These are phyloP conservation scores for Thalassiosira delicatula DNA, from an alignment of 352 stramenopile genomes.

Conservation along the genomic window DNA sequence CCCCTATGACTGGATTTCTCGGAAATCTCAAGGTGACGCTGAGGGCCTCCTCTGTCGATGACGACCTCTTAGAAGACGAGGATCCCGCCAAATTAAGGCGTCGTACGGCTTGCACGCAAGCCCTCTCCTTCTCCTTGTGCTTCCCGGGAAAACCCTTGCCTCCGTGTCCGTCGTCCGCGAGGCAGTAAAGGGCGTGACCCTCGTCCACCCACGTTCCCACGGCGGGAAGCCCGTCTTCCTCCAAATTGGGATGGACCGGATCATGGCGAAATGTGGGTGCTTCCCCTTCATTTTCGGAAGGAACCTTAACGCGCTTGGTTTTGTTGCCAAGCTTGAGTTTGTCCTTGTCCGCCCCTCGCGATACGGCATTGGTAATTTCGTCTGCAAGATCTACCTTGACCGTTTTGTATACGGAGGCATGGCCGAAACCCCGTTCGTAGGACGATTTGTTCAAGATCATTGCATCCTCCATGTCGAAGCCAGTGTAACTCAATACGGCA, in stretches of 20 bases:
- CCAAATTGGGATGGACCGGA: slow-evolving; percentile 84
- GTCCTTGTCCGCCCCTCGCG: slow-evolving; percentile 85
- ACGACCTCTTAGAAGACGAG: slow-evolving; percentile 56
- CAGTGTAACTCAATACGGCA: slow-evolving; percentile 99
- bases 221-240: slow-evolving; percentile 95
- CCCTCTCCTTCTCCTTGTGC: slow-evolving; percentile 97
- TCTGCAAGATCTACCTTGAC: slow-evolving; percentile 91
- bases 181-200: slow-evolving; percentile 94
- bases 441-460: slow-evolving; percentile 99
- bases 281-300: slow-evolving; percentile 67
- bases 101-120: slow-evolving; percentile 95
- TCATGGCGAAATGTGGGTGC: slow-evolving; percentile 55
- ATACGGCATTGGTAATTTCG: slow-evolving; percentile 71
- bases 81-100: slow-evolving; percentile 71
- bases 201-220: slow-evolving; percentile 94
- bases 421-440: slow-evolving; percentile 97
- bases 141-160: slow-evolving; percentile 90
- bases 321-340: slow-evolving; percentile 93
- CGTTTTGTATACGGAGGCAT: slow-evolving; percentile 99
- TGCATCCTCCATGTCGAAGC: slow-evolving; percentile 95
- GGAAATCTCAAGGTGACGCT: slow-evolving; percentile 96
- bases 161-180: slow-evolving; percentile 95
- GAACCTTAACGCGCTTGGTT: slow-evolving; percentile 76
- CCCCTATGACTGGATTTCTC: slow-evolving; percentile 98
- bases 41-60: slow-evolving; percentile 83